Percentiles rank a stretch among this genome's conserved stretches.
Evolutionary conservation across 108 stramenopile genomes (phyloP).

Genomic region (Stephanodiscus triporus): DNA sequence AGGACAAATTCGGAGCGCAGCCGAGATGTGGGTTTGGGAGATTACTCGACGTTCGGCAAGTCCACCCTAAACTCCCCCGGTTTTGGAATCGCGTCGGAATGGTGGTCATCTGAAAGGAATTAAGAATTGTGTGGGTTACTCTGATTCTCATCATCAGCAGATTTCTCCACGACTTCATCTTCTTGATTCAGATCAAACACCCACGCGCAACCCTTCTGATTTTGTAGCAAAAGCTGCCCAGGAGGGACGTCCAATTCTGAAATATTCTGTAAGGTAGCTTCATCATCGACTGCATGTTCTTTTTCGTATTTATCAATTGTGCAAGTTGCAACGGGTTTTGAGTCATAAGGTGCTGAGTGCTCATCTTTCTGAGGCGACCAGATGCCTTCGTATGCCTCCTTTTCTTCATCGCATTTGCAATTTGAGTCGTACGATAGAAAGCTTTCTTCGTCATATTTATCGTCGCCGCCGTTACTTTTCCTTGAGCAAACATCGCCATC

Average conservation of each 20-base stretch:
- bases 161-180: too few relatives aligned
- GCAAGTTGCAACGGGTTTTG: too few relatives aligned
- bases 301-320: too few relatives aligned
- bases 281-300: not conserved
- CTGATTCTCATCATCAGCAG: too few relatives aligned
- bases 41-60: too few relatives aligned
- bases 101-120: too few relatives aligned
- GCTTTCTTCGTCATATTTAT: not conserved
- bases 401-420: not conserved
- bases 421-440: constrained; percentile 1
- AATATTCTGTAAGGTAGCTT: not conserved
- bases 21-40: too few relatives aligned
- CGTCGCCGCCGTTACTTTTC: not conserved
- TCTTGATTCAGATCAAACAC: not conserved
- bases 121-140: too few relatives aligned
- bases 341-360: not conserved
- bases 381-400: not conserved
- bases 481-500: not conserved
- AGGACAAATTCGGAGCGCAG: too few relatives aligned
- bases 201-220: constrained; percentile 2
- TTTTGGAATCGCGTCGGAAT: too few relatives aligned
- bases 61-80: too few relatives aligned
- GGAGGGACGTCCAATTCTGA: not conserved
- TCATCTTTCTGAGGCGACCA: not conserved
- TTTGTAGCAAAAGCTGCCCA: not conserved